phyloP scores from a whole-genome alignment of 257 asterid species.

The Primulina huaijiensis region DNA sequence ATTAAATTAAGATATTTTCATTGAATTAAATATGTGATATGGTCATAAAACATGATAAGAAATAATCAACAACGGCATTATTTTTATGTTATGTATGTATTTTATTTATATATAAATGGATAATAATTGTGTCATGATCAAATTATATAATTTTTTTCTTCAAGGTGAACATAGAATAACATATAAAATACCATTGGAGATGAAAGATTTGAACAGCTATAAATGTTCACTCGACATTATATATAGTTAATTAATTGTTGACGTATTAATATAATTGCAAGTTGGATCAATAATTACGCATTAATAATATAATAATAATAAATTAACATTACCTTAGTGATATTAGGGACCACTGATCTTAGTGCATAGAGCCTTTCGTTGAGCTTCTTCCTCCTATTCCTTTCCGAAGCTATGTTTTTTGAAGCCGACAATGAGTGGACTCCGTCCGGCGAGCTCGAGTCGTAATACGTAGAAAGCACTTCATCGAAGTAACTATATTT shows the following conservation, averaged over 20 bases:
- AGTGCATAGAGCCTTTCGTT: slow-evolving; percentile 67
- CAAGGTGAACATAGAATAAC: too few relatives aligned
- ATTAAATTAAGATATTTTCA: too few relatives aligned
- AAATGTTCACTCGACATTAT: neutral
- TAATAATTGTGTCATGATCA: too few relatives aligned
- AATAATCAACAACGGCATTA: too few relatives aligned
- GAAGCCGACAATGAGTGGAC: slow-evolving; percentile 46
- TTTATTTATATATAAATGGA: too few relatives aligned
- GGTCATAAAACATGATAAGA: too few relatives aligned
- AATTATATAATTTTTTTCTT: too few relatives aligned
- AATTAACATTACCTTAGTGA: slow-evolving; percentile 47
- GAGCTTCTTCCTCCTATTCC: slow-evolving; percentile 67
- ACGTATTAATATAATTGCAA: neutral
- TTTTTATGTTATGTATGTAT: too few relatives aligned
- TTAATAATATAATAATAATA: neutral
- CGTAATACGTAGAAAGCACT: slow-evolving; percentile 43
- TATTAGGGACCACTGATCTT: slow-evolving; percentile 70
- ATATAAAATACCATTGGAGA: too few relatives aligned
- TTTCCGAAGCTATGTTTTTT: slow-evolving; percentile 65
- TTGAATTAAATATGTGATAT: too few relatives aligned
- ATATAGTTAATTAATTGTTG: too few relatives aligned
- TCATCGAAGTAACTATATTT: slow-evolving; percentile 46
- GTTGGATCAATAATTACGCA: neutral
- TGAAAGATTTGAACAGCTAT: too few relatives aligned
- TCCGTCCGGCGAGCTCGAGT: slow-evolving; percentile 79